These are phyloP conservation scores for Suillus alpinus DNA, from an alignment of 768 basidiomycete genomes.

Conservation along the genomic window DNA sequence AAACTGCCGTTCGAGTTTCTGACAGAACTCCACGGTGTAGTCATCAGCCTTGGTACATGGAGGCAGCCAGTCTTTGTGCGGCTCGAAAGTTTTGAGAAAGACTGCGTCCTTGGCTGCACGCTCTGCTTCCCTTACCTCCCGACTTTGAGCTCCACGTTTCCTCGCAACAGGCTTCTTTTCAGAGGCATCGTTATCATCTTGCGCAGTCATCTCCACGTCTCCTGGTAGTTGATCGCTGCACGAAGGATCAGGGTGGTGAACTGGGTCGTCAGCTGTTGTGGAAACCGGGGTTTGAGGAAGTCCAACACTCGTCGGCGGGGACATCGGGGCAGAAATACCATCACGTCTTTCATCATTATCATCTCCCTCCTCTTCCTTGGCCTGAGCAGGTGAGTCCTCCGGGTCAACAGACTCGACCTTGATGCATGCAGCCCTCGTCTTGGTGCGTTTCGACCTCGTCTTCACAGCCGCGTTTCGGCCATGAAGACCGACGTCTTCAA, in stretches of 20 bases:
- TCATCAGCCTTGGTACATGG: conserved; percentile 66
- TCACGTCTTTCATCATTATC: conserved; percentile 1
- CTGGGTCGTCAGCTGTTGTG: conserved; percentile 9
- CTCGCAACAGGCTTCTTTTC: conserved; percentile 38
- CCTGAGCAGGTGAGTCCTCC: conserved; percentile 30
- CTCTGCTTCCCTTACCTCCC: conserved; percentile 44
- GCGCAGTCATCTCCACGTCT: conserved; percentile 9
- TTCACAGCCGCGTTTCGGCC: conserved; percentile 36
- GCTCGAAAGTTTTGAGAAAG: conserved; percentile 74
- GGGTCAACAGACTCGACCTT: conserved; percentile 45
- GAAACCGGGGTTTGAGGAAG: conserved; percentile 19
- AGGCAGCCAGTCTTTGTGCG: conserved; percentile 77
- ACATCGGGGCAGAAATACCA: conserved; percentile 19
- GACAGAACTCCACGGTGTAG: conserved; percentile 87
- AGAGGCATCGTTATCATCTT: conserved; percentile 24
- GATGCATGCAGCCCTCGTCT: conserved; percentile 38
- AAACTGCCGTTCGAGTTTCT: conserved; percentile 81
- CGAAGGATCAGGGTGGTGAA: conserved; percentile 1
- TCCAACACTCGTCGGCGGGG: conserved; percentile 26
- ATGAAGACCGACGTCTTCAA: conserved; percentile 62
- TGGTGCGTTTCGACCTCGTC: conserved; percentile 38
- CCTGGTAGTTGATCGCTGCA: conserved; percentile 6
- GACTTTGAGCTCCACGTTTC: conserved; percentile 39
- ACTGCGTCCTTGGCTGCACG: conserved; percentile 41
- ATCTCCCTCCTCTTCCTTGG: conserved; percentile 46